A percentile compares a stretch with the other conserved stretches of the same genome.
phyloP scores from a whole-genome alignment of 257 asterid genomes.

The Verbascum thapsus region DNA sequence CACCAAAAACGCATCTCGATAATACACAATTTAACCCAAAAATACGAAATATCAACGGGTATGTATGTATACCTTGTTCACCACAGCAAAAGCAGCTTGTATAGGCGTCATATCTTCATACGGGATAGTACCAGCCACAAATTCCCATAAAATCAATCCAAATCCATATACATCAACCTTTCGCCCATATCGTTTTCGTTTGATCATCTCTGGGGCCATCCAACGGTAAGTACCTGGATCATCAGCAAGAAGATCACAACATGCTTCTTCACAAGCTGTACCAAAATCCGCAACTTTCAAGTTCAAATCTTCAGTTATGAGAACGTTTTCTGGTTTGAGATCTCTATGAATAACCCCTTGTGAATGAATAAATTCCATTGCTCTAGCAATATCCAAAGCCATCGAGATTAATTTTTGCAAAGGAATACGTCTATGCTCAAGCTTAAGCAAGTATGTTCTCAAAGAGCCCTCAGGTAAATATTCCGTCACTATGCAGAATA shows the following conservation, averaged over 20 bases:
- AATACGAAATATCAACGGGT: too few relatives aligned
- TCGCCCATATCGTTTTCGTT: slow-evolving; percentile 51
- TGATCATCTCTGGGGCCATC: slow-evolving; percentile 95
- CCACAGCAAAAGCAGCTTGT: slow-evolving; percentile 82
- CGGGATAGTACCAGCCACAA: slow-evolving; percentile 66
- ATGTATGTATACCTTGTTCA: slow-evolving; percentile 84
- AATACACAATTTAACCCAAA: too few relatives aligned
- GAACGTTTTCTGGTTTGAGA: slow-evolving; percentile 71
- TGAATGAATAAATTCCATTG: slow-evolving; percentile 68
- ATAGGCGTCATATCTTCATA: slow-evolving; percentile 75
- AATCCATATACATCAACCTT: slow-evolving; percentile 75
- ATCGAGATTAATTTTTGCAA: slow-evolving; percentile 48
- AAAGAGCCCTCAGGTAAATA: slow-evolving; percentile 65
- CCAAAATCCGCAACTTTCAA: slow-evolving; percentile 78
- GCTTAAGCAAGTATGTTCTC: slow-evolving; percentile 68
- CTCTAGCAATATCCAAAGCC: slow-evolving; percentile 71
- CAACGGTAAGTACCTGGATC: slow-evolving; percentile 85
- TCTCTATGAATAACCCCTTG: slow-evolving; percentile 70
- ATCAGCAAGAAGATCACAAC: slow-evolving; percentile 64
- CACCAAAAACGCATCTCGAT: too few relatives aligned
- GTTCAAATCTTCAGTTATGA: slow-evolving; percentile 55
- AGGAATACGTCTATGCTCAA: slow-evolving; percentile 49
- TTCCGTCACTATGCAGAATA: slow-evolving; percentile 67
- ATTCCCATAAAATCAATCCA: slow-evolving; percentile 73
- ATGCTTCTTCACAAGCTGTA: slow-evolving; percentile 69